phyloP scores from a whole-genome alignment of 108 stramenopile species.

The Seminavis robusta region DNA sequence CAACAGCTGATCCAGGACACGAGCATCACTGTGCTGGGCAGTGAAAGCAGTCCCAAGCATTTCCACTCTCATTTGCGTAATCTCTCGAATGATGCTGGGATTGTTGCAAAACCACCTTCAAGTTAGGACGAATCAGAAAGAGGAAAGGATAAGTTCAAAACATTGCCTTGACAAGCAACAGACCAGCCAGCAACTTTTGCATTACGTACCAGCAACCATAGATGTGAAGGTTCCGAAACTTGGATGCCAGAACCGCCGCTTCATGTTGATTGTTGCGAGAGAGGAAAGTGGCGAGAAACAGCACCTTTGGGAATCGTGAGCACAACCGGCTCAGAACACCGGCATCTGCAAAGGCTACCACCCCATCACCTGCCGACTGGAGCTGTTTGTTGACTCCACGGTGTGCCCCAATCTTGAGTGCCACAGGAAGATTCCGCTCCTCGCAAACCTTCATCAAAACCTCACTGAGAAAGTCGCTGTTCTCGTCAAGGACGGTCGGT shows the following conservation, averaged over 20 bases:
- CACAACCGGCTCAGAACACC: conserved; percentile 56
- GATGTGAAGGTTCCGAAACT: conserved; percentile 88
- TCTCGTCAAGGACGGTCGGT: conserved; percentile 68
- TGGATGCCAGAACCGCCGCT: conserved; percentile 78
- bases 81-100: conserved; percentile 78
- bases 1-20: conserved; percentile 87
- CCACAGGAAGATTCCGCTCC: conserved; percentile 78
- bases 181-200: background rate
- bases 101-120: conserved; percentile 91
- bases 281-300: conserved; percentile 88
- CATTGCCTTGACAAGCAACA: conserved; percentile 30
- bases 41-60: conserved; percentile 88
- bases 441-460: conserved; percentile 80
- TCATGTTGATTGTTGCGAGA: conserved; percentile 86
- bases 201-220: conserved; percentile 71
- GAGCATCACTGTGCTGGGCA: conserved; percentile 84
- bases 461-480: conserved; percentile 70
- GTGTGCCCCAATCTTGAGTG: conserved; percentile 87
- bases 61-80: conserved; percentile 86
- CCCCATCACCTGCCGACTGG: conserved; percentile 70
- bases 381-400: conserved; percentile 73
- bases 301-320: conserved; percentile 66
- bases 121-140: background rate
- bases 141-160: background rate
- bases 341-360: conserved; percentile 81